Evolutionary conservation across 805 yeast genomes (phyloP).

Genomic region (Candida boleticola): DNA sequence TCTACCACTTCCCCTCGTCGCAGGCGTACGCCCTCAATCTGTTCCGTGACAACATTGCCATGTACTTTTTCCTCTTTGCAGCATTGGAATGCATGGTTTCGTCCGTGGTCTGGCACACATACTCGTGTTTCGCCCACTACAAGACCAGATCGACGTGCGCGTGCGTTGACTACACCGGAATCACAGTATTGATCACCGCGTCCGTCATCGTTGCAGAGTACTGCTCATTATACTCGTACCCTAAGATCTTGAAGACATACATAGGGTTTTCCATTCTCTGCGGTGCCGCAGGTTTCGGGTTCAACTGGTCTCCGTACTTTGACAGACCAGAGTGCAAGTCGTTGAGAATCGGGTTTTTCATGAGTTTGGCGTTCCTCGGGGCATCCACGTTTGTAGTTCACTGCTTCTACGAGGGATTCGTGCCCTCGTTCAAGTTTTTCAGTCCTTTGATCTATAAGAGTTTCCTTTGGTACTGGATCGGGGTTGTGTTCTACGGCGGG

Average conservation of each 20-base stretch:
- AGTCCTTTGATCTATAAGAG: slow-evolving; percentile 68
- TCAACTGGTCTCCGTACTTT: slow-evolving; percentile 92
- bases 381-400: slow-evolving; percentile 59
- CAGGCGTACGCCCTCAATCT: slow-evolving; percentile 42
- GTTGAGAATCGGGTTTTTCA: slow-evolving; percentile 74
- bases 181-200: slow-evolving; percentile 84
- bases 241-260: slow-evolving; percentile 46
- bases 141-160: slow-evolving; percentile 71
- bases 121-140: slow-evolving; percentile 69
- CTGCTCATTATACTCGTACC: slow-evolving; percentile 65
- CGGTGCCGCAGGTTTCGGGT: slow-evolving; percentile 68
- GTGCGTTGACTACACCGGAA: slow-evolving; percentile 94
- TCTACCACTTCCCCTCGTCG: slow-evolving; percentile 64
- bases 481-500: slow-evolving; percentile 85
- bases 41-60: slow-evolving; percentile 47
- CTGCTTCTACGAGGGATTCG: slow-evolving; percentile 53
- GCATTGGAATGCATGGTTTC: slow-evolving; percentile 75
- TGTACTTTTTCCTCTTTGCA: slow-evolving; percentile 66
- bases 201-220: slow-evolving; percentile 86
- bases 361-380: slow-evolving; percentile 77
- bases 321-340: slow-evolving; percentile 85
- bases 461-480: slow-evolving; percentile 70
- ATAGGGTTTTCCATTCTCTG: slow-evolving; percentile 61
- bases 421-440: slow-evolving; percentile 52
- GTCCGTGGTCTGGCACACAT: slow-evolving; percentile 90